These are phyloP conservation scores for Citrus inodora DNA, from an alignment of 345 rosid species.

Conservation along the genomic window DNA sequence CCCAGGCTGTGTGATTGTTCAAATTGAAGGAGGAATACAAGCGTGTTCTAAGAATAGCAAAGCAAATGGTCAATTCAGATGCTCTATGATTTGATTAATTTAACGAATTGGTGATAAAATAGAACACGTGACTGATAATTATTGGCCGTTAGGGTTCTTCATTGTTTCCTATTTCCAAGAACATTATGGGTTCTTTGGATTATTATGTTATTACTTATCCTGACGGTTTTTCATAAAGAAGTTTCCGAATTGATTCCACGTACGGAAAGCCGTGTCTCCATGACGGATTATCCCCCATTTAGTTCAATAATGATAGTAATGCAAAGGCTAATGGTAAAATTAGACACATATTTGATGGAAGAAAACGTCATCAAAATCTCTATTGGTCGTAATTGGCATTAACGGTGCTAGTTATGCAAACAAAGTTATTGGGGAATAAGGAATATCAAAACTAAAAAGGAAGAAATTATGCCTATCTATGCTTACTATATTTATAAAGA, in stretches of 20 bases:
- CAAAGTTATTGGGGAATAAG: too few relatives aligned
- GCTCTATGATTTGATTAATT: not conserved
- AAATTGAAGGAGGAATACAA: not conserved
- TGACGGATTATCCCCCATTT: not conserved
- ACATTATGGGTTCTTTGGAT: not conserved
- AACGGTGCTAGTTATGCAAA: too few relatives aligned
- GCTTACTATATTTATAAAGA: too few relatives aligned
- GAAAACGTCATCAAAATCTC: too few relatives aligned
- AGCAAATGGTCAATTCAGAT: not conserved
- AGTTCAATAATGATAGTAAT: not conserved
- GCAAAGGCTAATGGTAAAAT: not conserved
- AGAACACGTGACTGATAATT: not conserved
- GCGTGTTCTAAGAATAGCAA: not conserved
- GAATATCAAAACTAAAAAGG: too few relatives aligned
- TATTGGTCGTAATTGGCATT: too few relatives aligned
- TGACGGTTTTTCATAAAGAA: not conserved
- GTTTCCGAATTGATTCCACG: not conserved
- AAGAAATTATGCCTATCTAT: too few relatives aligned
- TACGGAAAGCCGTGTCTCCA: not conserved
- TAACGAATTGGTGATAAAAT: not conserved
- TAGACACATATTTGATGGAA: too few relatives aligned
- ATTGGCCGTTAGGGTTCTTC: not conserved
- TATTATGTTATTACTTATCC: not conserved
- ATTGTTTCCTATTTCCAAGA: not conserved
- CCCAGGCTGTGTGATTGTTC: not conserved